Percentiles rank a stretch among this genome's conserved stretches.
Conservation (phyloP, 176 grass and related monocot genomes). For the Phoenix dactylifera region DNA sequence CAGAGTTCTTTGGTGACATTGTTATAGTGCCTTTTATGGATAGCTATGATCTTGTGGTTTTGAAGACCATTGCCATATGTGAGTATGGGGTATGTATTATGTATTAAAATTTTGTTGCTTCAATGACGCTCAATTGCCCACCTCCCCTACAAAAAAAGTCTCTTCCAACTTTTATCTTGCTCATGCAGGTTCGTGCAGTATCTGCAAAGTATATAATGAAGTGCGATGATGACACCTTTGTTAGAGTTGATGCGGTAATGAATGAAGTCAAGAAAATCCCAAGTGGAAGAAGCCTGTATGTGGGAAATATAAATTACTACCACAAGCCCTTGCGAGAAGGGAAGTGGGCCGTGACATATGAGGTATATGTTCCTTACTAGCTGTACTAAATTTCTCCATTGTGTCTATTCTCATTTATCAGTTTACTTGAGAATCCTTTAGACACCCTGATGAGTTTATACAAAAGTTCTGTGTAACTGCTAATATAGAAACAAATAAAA, state of each 20-base stretch:
- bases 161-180: slow-evolving; percentile 3
- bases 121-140: no score
- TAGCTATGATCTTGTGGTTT: slow-evolving; percentile 9
- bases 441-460: no score
- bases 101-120: background rate
- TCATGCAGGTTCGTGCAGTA: slow-evolving; percentile 49
- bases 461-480: no score
- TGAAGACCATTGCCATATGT: slow-evolving; percentile 10
- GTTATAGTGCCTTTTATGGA: slow-evolving; percentile 6
- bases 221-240: slow-evolving; percentile 80
- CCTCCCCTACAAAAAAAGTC: background rate
- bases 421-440: no score
- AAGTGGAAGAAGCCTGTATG: slow-evolving; percentile 53
- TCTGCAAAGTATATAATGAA: slow-evolving; percentile 72
- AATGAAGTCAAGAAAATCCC: slow-evolving; percentile 60
- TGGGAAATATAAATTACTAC: slow-evolving; percentile 70
- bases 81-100: slow-evolving; percentile 18
- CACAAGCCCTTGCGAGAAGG: slow-evolving; percentile 62
- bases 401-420: background rate
- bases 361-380: slow-evolving; percentile 29
- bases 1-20: slow-evolving; percentile 8
- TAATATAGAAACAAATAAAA: background rate
- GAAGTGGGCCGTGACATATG: slow-evolving; percentile 82
- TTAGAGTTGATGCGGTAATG: slow-evolving; percentile 56
- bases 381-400: background rate